A percentile compares a stretch with the other conserved stretches of the same genome.
Conservation (phyloP, 169 alveolate species). For the Cryptosporidium sp. region DNA sequence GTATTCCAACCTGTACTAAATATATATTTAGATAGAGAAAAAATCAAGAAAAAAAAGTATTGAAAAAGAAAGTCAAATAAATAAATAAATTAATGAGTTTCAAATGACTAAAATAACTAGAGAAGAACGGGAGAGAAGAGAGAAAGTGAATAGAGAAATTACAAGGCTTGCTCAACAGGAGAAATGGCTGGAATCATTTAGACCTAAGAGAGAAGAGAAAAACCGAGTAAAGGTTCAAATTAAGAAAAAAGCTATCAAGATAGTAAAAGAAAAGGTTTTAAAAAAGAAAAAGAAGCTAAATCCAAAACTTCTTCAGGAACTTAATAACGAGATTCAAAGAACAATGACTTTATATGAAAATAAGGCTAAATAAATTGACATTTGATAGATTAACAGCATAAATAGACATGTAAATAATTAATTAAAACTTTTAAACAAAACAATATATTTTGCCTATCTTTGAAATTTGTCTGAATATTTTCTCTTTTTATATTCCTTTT, state of each 20-base stretch:
- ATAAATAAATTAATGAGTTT: neutral
- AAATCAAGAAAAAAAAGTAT: neutral
- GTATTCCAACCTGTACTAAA: neutral
- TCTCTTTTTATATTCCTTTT: conserved; percentile 30
- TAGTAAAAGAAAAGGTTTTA: neutral
- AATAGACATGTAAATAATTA: neutral
- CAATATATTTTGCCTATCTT: neutral
- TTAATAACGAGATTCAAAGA: conserved; percentile 41
- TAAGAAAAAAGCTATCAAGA: conserved; percentile 6
- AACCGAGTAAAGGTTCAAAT: conserved; percentile 12
- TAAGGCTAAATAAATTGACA: neutral
- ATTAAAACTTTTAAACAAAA: neutral
- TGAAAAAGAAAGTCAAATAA: neutral
- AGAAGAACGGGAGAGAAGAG: conserved; percentile 11
- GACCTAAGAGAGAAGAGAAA: conserved; percentile 49
- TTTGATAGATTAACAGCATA: neutral
- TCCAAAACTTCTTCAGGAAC: neutral
- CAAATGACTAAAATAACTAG: conserved; percentile 3
- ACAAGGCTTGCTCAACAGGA: conserved; percentile 30
- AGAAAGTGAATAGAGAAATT: conserved; percentile 29
- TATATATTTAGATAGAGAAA: neutral
- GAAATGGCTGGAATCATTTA: conserved; percentile 52
- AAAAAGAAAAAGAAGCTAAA: conserved; percentile 1
- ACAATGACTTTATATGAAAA: conserved; percentile 25
- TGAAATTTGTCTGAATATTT: conserved; percentile 8